Evolutionary conservation across 2,329 filamentous ascomycete species (phyloP).

Genomic region (Clonostachys solani): DNA sequence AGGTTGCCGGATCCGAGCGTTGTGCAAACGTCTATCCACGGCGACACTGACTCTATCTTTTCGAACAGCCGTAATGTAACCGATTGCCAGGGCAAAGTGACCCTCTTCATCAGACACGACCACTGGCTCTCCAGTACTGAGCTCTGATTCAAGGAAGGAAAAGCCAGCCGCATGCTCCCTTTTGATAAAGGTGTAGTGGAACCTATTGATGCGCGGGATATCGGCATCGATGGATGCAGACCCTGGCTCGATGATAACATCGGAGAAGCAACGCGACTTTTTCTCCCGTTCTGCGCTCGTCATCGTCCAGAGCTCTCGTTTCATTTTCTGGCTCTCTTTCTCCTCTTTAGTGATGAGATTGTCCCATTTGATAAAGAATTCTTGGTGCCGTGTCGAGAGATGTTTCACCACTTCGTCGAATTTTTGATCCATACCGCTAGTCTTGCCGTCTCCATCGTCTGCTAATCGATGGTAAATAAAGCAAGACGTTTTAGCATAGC

Average conservation of each 20-base stretch:
- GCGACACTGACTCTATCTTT: constrained; percentile 78
- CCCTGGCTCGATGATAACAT: constrained; percentile 77
- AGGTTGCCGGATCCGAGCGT: constrained; percentile 69
- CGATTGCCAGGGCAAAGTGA: constrained; percentile 91
- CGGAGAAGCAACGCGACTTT: constrained; percentile 83
- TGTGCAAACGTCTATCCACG: constrained; percentile 86
- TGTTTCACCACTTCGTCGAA: constrained; percentile 80
- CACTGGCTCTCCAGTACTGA: constrained; percentile 82
- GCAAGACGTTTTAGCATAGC: constrained; percentile 87
- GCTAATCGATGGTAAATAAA: constrained; percentile 91
- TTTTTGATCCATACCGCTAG: constrained; percentile 74
- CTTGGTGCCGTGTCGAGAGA: constrained; percentile 67
- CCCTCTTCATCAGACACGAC: constrained; percentile 96
- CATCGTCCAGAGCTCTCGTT: constrained; percentile 95
- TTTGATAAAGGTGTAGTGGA: constrained; percentile 80
- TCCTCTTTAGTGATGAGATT: constrained; percentile 90
- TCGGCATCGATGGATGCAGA: constrained; percentile 66
- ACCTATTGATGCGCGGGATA: constrained; percentile 84
- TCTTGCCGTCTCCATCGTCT: constrained; percentile 77
- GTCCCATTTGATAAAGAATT: constrained; percentile 96
- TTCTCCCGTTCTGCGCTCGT: constrained; percentile 83
- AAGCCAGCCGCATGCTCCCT: constrained; percentile 56
- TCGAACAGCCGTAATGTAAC: constrained; percentile 77
- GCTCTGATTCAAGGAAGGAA: constrained; percentile 88
- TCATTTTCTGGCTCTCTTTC: constrained; percentile 79